Evolutionary conservation across 768 basidiomycete species (phyloP).

Genomic region (Amanita subjunquillea): DNA sequence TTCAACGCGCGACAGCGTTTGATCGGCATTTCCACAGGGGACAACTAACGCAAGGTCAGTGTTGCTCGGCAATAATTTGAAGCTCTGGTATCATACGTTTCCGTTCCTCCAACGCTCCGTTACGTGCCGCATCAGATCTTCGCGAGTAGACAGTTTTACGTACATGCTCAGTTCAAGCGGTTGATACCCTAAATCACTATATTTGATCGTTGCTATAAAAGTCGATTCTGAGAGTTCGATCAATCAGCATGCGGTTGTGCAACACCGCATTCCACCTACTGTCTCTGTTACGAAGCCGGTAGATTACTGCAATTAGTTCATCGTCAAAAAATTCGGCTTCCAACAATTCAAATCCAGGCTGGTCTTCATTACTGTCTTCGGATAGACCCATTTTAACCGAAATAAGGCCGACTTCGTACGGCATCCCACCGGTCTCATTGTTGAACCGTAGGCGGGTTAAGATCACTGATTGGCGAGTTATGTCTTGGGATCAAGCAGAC

Average conservation of each 20-base stretch:
- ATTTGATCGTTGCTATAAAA: conserved; percentile 54
- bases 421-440: not conserved
- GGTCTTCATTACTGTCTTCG: conserved; percentile 24
- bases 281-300: conserved; percentile 33
- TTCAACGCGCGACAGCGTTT: conserved; percentile 45
- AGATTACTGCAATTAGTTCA: conserved; percentile 54
- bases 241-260: conserved; percentile 15
- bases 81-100: conserved; percentile 39
- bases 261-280: conserved; percentile 32
- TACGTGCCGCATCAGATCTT: conserved; percentile 54
- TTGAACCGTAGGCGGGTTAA: conserved; percentile 6
- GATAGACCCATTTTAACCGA: conserved; percentile 41
- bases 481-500: not conserved
- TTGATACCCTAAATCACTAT: conserved; percentile 52
- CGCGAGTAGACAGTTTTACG: conserved; percentile 47
- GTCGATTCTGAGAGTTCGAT: conserved; percentile 35
- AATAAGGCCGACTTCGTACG: conserved; percentile 7
- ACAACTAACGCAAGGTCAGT: conserved; percentile 34
- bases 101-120: conserved; percentile 48
- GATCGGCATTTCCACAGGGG: conserved; percentile 38
- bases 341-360: conserved; percentile 38
- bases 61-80: conserved; percentile 13
- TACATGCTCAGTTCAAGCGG: conserved; percentile 33
- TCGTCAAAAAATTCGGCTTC: conserved; percentile 78
- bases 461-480: conserved; percentile 4